Percentiles rank a stretch among this genome's conserved stretches.
These are phyloP conservation scores for Striga asiatica DNA, from an alignment of 257 asterid genomes.

Conservation along the genomic window DNA sequence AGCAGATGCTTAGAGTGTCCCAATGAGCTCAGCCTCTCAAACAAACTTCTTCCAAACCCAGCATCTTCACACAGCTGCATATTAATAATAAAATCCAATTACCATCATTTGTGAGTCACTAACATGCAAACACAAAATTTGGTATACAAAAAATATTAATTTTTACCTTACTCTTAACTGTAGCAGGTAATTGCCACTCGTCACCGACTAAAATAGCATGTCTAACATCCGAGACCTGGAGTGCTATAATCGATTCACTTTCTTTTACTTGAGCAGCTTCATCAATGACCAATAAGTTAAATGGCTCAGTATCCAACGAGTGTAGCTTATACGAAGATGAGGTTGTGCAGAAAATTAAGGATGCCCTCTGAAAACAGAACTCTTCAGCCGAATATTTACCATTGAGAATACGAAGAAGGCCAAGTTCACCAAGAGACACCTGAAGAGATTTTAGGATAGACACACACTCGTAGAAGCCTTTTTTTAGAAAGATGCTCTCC, in stretches of 20 bases:
- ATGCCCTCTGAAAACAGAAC: slow-evolving; percentile 33
- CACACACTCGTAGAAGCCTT: slow-evolving; percentile 8
- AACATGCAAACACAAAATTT: too few species aligned
- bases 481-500: slow-evolving; percentile 17
- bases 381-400: not conserved
- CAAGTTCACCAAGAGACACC: slow-evolving; percentile 19
- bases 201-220: slow-evolving; percentile 50
- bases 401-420: slow-evolving; percentile 18
- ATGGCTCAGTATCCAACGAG: slow-evolving; percentile 17
- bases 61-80: slow-evolving; percentile 32
- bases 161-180: slow-evolving; percentile 38
- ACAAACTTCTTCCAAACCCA: slow-evolving; percentile 57
- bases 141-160: not conserved
- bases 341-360: slow-evolving; percentile 47
- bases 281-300: slow-evolving; percentile 38
- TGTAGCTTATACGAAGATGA: slow-evolving; percentile 37
- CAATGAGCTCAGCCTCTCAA: slow-evolving; percentile 41
- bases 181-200: slow-evolving; percentile 45
- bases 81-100: not conserved
- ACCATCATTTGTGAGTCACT: too few species aligned
- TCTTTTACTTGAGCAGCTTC: slow-evolving; percentile 63
- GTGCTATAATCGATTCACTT: slow-evolving; percentile 43
- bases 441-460: slow-evolving; percentile 21
- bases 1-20: slow-evolving; percentile 46
- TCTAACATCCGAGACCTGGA: slow-evolving; percentile 32